Evolutionary conservation across 2,329 filamentous ascomycete genomes (phyloP), one percentile per base, ranked within the genome.

Genomic region (Cordyceps tenuipes): DNA sequence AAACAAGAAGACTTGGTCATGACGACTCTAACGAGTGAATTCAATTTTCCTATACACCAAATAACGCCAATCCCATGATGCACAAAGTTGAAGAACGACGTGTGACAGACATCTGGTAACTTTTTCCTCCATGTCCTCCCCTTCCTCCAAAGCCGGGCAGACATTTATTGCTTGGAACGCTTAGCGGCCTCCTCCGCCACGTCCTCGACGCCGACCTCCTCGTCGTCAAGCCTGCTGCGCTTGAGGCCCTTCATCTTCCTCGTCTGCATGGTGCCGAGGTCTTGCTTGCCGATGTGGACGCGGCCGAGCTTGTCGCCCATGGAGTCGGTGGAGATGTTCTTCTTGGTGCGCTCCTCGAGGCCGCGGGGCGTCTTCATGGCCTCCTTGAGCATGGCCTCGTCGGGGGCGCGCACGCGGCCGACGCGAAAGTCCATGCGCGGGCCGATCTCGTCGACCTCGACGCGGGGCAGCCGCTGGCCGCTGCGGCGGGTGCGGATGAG

Each of bases 161-260:
- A 55, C 29, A 53, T 62, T 66, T 66, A 72, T 64, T 72, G 65
- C 66, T 71, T 75, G 62, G 66, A 61, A 63, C 72, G 70, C 67
- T 75, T 75, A 52, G 71, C 65, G 31, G 76, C 71, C 21, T 68
- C 71, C 23, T 68, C 69, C 19, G 68, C 63, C 9, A 67, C 59
- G 41, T 65, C 64, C 36, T 63, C 73, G 61, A 79, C 76, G 66
- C 77, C 78, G 61, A 75, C 79, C 56, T 80, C 73, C 62, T 77
- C 77, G 29, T 76, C 79, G 56, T 82, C 83, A 63, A 86, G 86
- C 59, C 90, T 84, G 64, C 82, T 85, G 65, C 94, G 82, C 84
- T 97, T 99, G 66, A 99, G 75, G 66, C 92, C 94, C 85, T 99
- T 99, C 92, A 99, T 97, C 85, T 99, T 99, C 71, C 94, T 87